Percentiles rank a stretch among this genome's conserved stretches.
Conservation (phyloP, 2,329 filamentous ascomycete species). For the Pseudodiploospora longispora region DNA sequence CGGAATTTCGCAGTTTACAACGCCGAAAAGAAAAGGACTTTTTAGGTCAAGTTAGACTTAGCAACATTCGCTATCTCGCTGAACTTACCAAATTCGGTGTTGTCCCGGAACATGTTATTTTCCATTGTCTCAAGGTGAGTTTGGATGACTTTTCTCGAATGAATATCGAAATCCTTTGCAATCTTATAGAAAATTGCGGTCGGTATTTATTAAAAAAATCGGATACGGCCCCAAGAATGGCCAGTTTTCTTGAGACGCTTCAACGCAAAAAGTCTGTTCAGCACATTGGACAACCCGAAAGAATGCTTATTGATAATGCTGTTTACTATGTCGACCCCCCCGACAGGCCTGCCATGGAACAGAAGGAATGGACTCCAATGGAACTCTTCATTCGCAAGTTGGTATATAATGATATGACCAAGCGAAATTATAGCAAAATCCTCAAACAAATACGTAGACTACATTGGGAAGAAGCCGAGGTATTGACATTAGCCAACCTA, state of each 20-base stretch:
- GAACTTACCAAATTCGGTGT: slow-evolving; percentile 97
- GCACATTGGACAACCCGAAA: slow-evolving; percentile 89
- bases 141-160: slow-evolving; percentile 96
- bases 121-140: slow-evolving; percentile 96
- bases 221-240: slow-evolving; percentile 89
- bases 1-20: slow-evolving; percentile 93
- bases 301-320: slow-evolving; percentile 97
- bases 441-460: slow-evolving; percentile 90
- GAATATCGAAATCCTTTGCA: slow-evolving; percentile 98
- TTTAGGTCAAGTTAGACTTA: slow-evolving; percentile 82
- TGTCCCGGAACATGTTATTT: slow-evolving; percentile 96
- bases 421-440: slow-evolving; percentile 87
- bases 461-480: slow-evolving; percentile 92
- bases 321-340: slow-evolving; percentile 97
- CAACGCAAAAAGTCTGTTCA: slow-evolving; percentile 94
- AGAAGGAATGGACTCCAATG: slow-evolving; percentile 90
- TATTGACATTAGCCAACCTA: slow-evolving; percentile 21
- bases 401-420: slow-evolving; percentile 88
- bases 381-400: slow-evolving; percentile 90
- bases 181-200: slow-evolving; percentile 91
- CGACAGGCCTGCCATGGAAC: slow-evolving; percentile 84
- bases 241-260: slow-evolving; percentile 85
- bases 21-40: slow-evolving; percentile 97
- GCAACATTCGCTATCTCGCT: slow-evolving; percentile 94
- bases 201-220: slow-evolving; percentile 87